Conservation (phyloP, 2,329 filamentous ascomycete genomes). For the Sporothrix variecibatus region DNA sequence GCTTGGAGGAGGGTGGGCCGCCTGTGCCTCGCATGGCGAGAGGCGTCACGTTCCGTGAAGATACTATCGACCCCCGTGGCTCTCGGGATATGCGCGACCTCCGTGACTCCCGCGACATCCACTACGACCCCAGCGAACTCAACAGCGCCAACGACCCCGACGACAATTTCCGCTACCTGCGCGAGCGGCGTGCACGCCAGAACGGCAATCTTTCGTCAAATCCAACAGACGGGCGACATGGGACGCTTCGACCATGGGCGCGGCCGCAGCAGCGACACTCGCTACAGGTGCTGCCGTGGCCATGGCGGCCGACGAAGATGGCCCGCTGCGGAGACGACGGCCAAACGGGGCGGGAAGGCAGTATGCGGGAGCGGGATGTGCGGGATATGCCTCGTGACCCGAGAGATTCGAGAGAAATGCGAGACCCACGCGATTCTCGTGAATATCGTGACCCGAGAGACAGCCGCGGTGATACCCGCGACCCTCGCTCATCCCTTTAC, state of each 20-base stretch:
- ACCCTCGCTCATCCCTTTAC: slow-evolving; percentile 16
- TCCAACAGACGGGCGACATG: neutral
- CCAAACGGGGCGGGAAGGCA: neutral
- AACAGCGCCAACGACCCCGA: slow-evolving; percentile 10
- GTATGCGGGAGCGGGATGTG: neutral
- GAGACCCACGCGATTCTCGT: neutral
- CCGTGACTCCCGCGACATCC: slow-evolving; percentile 15
- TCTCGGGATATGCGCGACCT: slow-evolving; percentile 16
- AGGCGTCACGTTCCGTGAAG: slow-evolving; percentile 15
- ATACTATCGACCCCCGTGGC: neutral
- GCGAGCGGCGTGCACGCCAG: slow-evolving; percentile 17
- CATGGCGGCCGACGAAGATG: neutral
- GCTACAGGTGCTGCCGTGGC: slow-evolving; percentile 3
- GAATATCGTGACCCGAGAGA: neutral
- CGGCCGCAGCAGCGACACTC: neutral
- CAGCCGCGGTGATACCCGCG: neutral
- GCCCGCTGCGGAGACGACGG: neutral
- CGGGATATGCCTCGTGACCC: neutral
- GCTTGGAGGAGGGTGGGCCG: neutral
- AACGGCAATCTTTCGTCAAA: neutral
- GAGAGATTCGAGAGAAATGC: neutral
- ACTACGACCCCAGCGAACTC: neutral
- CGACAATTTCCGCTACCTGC: slow-evolving; percentile 11
- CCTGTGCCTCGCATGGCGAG: neutral
- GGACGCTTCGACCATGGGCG: slow-evolving; percentile 9